A percentile compares a stretch with the other conserved stretches of the same genome.
These are phyloP conservation scores for Arachnopeziza araneosa DNA, from an alignment of 2,329 filamentous ascomycete species.

Conservation along the genomic window DNA sequence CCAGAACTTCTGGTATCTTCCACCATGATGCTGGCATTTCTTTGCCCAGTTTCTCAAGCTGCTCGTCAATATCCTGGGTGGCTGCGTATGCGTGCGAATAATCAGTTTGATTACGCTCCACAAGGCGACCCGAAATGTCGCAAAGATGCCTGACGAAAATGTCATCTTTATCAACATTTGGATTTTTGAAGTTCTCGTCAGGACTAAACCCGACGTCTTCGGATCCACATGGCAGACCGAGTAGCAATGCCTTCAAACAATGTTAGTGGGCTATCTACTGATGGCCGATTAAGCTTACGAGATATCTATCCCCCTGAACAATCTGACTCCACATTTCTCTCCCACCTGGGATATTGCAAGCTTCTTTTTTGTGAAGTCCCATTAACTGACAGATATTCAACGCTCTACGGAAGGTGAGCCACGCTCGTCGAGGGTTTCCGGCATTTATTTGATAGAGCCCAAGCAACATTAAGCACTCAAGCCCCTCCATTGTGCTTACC, in stretches of 20 bases:
- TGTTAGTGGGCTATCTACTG: neutral
- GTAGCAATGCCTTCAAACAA: conserved; percentile 17
- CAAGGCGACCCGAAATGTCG: conserved; percentile 21
- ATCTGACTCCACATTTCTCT: conserved; percentile 41
- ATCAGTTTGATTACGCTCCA: conserved; percentile 25
- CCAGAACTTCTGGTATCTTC: conserved; percentile 18
- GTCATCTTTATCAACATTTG: conserved; percentile 14
- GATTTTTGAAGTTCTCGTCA: conserved; percentile 25
- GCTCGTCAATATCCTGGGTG: conserved; percentile 30
- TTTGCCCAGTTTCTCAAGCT: conserved; percentile 22
- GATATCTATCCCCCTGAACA: conserved; percentile 40
- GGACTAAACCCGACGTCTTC: conserved; percentile 13
- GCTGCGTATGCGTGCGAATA: conserved; percentile 22
- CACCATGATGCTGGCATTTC: conserved; percentile 27
- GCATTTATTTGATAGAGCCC: conserved; percentile 41
- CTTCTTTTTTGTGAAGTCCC: conserved; percentile 22
- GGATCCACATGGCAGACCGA: conserved; percentile 23
- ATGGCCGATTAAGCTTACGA: conserved; percentile 21
- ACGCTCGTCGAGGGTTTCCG: conserved; percentile 45
- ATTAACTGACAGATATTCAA: conserved; percentile 39
- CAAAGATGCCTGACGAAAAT: conserved; percentile 22
- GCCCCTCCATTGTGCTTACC: conserved; percentile 42
- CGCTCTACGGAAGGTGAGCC: conserved; percentile 42
- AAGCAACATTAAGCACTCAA: conserved; percentile 47
- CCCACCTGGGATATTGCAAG: conserved; percentile 19